These are phyloP conservation scores for Phalaenopsis aphrodite DNA, from an alignment of 106 monocot species.

Conservation along the genomic window DNA sequence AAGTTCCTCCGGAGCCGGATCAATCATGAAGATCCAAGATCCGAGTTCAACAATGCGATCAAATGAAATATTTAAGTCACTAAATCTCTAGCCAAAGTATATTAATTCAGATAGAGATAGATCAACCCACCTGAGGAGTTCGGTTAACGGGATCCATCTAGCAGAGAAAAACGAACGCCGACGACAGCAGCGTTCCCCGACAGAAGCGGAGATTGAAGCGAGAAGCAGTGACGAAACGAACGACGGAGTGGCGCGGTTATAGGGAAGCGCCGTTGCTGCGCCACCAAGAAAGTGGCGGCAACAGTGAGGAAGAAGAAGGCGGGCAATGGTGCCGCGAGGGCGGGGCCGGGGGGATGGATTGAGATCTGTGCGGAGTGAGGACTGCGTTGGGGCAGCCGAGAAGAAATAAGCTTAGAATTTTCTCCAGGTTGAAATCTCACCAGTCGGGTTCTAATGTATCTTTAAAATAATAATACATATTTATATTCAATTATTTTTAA, in stretches of 20 bases:
- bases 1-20: not conserved
- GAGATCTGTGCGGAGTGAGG: not conserved
- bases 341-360: not conserved
- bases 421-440: too few relatives aligned
- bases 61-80: not conserved
- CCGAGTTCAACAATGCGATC: not conserved
- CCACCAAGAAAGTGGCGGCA: not conserved
- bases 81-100: not conserved
- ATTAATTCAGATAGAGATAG: not conserved
- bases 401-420: too few relatives aligned
- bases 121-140: conserved; percentile 3
- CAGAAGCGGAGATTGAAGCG: not conserved
- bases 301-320: not conserved
- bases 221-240: not conserved
- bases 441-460: too few relatives aligned
- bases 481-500: too few relatives aligned
- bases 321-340: not conserved
- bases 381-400: not conserved
- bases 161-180: not conserved
- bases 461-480: too few relatives aligned
- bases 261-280: not conserved
- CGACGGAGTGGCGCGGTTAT: not conserved
- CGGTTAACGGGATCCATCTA: not conserved
- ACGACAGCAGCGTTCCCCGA: not conserved
- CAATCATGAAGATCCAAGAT: not conserved